A percentile compares a stretch with the other conserved stretches of the same genome.
Evolutionary conservation across 495 filamentous ascomycete species (phyloP).

Genomic region (Daldinia concentrica): DNA sequence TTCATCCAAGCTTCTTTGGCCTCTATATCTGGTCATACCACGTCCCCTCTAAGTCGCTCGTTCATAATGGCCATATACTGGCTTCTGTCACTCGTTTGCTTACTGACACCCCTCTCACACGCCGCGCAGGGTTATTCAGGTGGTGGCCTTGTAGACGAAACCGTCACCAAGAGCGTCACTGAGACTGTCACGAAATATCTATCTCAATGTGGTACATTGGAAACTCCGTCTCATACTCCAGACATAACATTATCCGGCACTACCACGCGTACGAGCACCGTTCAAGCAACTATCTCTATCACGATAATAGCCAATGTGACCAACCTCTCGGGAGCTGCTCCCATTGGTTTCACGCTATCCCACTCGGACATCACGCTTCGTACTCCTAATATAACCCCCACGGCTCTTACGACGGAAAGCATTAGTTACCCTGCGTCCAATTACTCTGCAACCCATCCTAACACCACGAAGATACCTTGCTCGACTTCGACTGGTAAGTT

Average conservation of each 20-base stretch:
- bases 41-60: conserved; percentile 25
- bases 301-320: conserved; percentile 10
- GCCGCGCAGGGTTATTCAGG: conserved; percentile 31
- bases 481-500: conserved; percentile 36
- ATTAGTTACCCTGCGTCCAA: conserved; percentile 12
- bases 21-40: conserved; percentile 8
- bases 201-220: conserved; percentile 24
- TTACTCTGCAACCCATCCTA: conserved; percentile 11
- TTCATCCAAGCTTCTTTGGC: not conserved
- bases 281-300: conserved; percentile 28
- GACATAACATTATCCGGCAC: conserved; percentile 25
- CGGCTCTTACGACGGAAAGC: not conserved
- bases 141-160: conserved; percentile 15
- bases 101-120: conserved; percentile 15
- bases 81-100: conserved; percentile 36
- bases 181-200: conserved; percentile 37
- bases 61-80: conserved; percentile 37
- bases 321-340: conserved; percentile 5
- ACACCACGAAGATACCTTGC: conserved; percentile 31
- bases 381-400: conserved; percentile 4
- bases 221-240: not conserved
- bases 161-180: conserved; percentile 34
- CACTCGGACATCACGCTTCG: conserved; percentile 2
- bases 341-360: not conserved
- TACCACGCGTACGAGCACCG: conserved; percentile 32